Evolutionary conservation across 2,329 filamentous ascomycete species (phyloP), one percentile per base, ranked within the genome.

Genomic region (Fusarium nygamai): DNA sequence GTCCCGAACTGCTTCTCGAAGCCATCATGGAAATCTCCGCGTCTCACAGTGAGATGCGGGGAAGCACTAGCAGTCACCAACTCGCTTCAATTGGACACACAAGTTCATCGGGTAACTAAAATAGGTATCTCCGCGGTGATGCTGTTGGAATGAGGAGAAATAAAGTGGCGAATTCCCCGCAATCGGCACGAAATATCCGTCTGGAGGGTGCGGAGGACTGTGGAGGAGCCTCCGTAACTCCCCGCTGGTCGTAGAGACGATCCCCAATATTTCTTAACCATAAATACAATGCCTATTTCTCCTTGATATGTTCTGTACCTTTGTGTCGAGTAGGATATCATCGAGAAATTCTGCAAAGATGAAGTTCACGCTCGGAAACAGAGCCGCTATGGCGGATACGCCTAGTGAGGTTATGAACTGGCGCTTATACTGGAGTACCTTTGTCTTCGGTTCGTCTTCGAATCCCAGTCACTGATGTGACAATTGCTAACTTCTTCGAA

Each of bases 311-410:
- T 22, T 24, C 50, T 27, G 50, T 53, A 53, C n/a, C 31, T 53
- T 53, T 41, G 41, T 44, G 43, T 47, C 22, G 24, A 59, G 24
- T 39, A 36, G 29, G 10, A 27, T 39, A 19, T n/a, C 29, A 0
- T 33, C 16, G 2, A 20, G 24, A 43, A 16, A 10, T 16, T 19
- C 38, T 20, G 13, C 8, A 36, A 65, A 51, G 22, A 70, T 70
- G 67, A 70, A 71, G 67, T 71, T 70, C 34, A 65, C 17, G 4
- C 66, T 70, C 20, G 67, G 67, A 20, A 70, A 70, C 33, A 54
- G 47, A 43, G 66, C 66, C 44, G 67, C 67, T 29, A 70, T 70
- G 67, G 67, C 66, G 3, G 67, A 69, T 22, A 69, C 67, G 33
- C 67, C 67, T 4, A 69, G 38, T 2, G 67, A 69, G 57, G 67